These are phyloP conservation scores for Spiraea crenata DNA, from an alignment of 331 rosid species.

Conservation along the genomic window DNA sequence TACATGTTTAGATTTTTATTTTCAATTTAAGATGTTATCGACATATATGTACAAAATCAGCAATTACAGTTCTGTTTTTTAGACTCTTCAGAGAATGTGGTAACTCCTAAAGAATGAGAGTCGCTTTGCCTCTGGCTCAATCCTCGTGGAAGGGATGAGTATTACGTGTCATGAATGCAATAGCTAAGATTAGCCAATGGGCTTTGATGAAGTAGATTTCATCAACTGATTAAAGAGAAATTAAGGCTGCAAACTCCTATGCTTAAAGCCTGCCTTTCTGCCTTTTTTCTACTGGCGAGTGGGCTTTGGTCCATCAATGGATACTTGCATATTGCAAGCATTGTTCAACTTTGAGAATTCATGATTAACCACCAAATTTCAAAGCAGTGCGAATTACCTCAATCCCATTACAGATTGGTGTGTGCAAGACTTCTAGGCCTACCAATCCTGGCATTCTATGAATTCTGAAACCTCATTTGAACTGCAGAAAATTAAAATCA, in stretches of 20 bases:
- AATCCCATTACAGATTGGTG: not conserved
- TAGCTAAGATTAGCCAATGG: slow-evolving; percentile 6
- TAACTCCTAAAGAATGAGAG: no score
- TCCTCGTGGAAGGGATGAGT: no score
- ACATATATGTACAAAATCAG: no score
- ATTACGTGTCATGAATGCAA: no score
- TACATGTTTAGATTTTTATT: no score
- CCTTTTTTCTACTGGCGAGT: not conserved
- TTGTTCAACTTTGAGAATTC: not conserved
- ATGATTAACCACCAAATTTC: not conserved
- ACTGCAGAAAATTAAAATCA: not conserved
- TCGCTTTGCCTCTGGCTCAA: no score
- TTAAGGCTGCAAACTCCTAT: not conserved
- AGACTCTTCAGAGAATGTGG: no score
- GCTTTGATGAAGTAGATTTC: not conserved
- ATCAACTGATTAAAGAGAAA: not conserved
- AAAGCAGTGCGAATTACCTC: not conserved
- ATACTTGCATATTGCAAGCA: not conserved
- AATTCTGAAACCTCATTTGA: not conserved
- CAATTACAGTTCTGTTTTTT: no score
- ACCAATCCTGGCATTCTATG: not conserved
- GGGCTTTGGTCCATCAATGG: slow-evolving; percentile 1
- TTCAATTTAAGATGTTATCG: no score
- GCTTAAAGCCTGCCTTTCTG: not conserved
- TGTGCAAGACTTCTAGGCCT: not conserved